Base-by-base conservation (phyloP, 306 rosid genomes). In the Spatholobus suberectus region DNA sequence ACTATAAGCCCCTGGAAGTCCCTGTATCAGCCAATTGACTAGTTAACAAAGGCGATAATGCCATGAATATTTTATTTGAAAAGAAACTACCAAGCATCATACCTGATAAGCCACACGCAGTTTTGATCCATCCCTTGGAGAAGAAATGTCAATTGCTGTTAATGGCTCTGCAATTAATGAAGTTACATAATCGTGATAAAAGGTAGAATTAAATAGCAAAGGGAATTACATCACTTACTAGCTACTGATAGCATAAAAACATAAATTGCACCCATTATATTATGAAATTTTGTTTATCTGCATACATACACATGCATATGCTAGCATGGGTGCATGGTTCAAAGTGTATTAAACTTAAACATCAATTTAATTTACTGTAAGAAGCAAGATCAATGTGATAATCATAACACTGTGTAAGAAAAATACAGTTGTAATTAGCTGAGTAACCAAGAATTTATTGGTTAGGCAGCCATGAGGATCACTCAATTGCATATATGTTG, bases 61-160 rank as follows among this genome's bases (percentile, higher is more conserved):
- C 26, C 40, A 40, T 27, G 44, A 63, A 57, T 46, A 44, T 58
- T 78, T 77, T 70, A 69, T 15, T 67, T 23, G 68, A 59, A 78
- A 65, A 52, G 61, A 74, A 74, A 38, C 41, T 51, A 76, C 29
- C 11, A 70, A 75, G 47, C 59, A 72, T 63, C 80, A 59, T 89
- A 95, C 97, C 98, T 91, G 98, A 82, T 87, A 95, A 44, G 97
- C 98, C 77, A 95, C 94, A 17, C 92, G 91, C 77, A 91, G 94
- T 84, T 91, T 93, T 57, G 97, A 88, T 81, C 92, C 92, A 81
- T 87, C 89, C 1, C 46, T 77, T 23, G 84, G 83, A 81, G 82
- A 70, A 79, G 87, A 79, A 63, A 86, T 14, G 49, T 76, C 85
- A 52, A 24, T 76, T 54, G 95, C 87, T 11, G 92, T 88, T 80